Conservation (phyloP, 306 rosid species). For the Trichosanthes cucumerina region DNA sequence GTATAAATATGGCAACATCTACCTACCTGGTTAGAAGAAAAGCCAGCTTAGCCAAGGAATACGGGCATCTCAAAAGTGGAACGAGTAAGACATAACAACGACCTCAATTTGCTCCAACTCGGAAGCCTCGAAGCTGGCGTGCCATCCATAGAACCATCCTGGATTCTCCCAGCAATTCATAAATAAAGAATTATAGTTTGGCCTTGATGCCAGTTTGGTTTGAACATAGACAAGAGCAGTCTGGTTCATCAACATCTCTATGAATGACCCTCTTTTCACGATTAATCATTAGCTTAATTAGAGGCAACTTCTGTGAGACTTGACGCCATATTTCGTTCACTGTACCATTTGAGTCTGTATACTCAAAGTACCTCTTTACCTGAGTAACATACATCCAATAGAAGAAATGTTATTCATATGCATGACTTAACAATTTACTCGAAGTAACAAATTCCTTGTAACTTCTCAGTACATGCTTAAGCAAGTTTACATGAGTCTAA, state of each 20-base stretch:
- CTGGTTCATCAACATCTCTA: constrained; percentile 29
- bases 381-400: constrained; percentile 24
- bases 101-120: background rate
- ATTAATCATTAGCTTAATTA: constrained; percentile 67
- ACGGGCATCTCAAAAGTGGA: background rate
- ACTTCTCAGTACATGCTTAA: background rate
- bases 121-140: background rate
- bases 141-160: background rate
- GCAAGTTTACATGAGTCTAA: no score
- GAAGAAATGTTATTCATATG: background rate
- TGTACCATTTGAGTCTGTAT: constrained; percentile 41
- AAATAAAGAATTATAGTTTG: background rate
- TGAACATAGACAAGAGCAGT: constrained; percentile 69
- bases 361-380: constrained; percentile 74
- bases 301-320: constrained; percentile 61
- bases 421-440: background rate
- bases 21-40: constrained; percentile 3
- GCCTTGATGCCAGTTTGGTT: constrained; percentile 36
- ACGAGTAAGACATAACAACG: background rate
- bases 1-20: background rate
- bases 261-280: constrained; percentile 59
- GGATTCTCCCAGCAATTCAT: background rate
- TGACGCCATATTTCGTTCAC: constrained; percentile 90
- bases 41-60: background rate
- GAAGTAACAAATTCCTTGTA: background rate